Base-by-base conservation (phyloP, 176 grass and related monocot species). In the Chloris gayana region DNA sequence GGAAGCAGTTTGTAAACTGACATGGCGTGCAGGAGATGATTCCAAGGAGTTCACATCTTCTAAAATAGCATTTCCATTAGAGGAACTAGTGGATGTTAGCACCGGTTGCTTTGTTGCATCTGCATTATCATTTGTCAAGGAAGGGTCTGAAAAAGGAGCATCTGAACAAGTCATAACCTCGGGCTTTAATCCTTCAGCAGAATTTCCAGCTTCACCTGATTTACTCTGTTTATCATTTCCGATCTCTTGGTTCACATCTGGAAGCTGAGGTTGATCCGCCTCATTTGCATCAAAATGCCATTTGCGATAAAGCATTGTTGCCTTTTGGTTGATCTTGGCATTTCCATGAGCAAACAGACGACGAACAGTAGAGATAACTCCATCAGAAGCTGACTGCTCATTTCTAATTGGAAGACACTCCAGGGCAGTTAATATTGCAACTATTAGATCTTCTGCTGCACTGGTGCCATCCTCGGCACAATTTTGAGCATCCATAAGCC, bases 401-500 rank as follows among this genome's bases (percentile, higher is more conserved):
- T 27, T 42, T 29, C 80, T 41, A 59, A 86, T 75, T 7, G 89
- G 81, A 76, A 91, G 89, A 30, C 41, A 58, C 19, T 89, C 87
- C 67, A 91, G 64, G 27, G 69, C 82, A 72, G 84, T 64, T 70
- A 94, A 66, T 64, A 91, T 32, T 14, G 53, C 82, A 82, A 39
- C 26, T 19, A 89, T 85, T 19, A 91, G 67, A 76, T 83, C 87
- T 63, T 94, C 70, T 9, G 62, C 83, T 69, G 76, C 29, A 19
- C 9, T 46, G 63, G 49, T 83, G 50, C 70, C 32, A 49, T 80
- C 83, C 44, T 60, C 50, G 22, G 30, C 26, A 57, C 69, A 76
- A 19, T 83, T 91, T 63, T 89, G 87, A 79, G 81, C 81, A 50
- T 91, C 89, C 60, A 83, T 77, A 69, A 94, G 81, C 92, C 92